phyloP scores from a whole-genome alignment of 2,329 filamentous ascomycete species.

The Blastomyces percursus region DNA sequence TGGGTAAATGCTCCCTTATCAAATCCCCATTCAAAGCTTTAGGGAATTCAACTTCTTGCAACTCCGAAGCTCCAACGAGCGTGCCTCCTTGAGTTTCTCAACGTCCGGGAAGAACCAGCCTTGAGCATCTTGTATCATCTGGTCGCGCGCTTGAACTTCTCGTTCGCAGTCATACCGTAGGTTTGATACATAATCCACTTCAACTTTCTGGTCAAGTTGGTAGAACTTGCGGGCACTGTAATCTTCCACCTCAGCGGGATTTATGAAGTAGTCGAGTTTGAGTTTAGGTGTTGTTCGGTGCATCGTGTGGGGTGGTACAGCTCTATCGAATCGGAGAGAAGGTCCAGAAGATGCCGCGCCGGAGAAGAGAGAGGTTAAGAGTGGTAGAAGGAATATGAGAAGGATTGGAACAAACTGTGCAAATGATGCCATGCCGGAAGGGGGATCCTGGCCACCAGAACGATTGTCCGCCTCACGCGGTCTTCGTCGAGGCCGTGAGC shows the following conservation, averaged over 20 bases:
- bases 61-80: slow-evolving; percentile 48
- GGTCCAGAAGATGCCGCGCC: slow-evolving; percentile 50
- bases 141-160: slow-evolving; percentile 55
- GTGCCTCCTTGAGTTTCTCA: slow-evolving; percentile 64
- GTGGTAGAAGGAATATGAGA: slow-evolving; percentile 74
- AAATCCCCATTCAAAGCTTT: slow-evolving; percentile 7
- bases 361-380: slow-evolving; percentile 69
- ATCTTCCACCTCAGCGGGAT: slow-evolving; percentile 63
- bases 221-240: slow-evolving; percentile 59
- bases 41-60: slow-evolving; percentile 44
- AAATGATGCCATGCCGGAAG: slow-evolving; percentile 44
- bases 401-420: slow-evolving; percentile 78
- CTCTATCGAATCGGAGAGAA: slow-evolving; percentile 61
- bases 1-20: slow-evolving; percentile 1
- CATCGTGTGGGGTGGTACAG: slow-evolving; percentile 60
- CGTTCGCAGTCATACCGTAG: slow-evolving; percentile 62
- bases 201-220: slow-evolving; percentile 66
- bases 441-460: slow-evolving; percentile 41
- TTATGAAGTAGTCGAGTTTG: slow-evolving; percentile 73
- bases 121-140: slow-evolving; percentile 63
- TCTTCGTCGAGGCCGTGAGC: slow-evolving; percentile 61
- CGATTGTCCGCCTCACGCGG: slow-evolving; percentile 54
- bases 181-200: slow-evolving; percentile 57
- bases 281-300: slow-evolving; percentile 60
- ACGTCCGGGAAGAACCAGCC: slow-evolving; percentile 80